Conservation (phyloP, 2,329 filamentous ascomycete genomes). For the Chaetomium globosum region DNA sequence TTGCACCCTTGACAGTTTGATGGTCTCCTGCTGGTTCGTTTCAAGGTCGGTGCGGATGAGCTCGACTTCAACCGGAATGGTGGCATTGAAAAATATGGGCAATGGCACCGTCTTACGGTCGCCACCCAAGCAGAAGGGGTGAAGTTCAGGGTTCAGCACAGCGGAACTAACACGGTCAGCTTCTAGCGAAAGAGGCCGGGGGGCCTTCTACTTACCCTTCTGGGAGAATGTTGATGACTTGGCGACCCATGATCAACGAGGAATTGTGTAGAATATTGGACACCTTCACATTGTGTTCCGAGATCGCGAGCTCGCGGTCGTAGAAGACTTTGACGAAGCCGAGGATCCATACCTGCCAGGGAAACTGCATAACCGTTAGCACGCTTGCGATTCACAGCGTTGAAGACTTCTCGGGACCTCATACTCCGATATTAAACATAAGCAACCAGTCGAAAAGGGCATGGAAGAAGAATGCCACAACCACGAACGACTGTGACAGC, state of each 20-base stretch:
- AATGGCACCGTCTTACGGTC: slow-evolving; percentile 64
- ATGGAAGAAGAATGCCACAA: slow-evolving; percentile 71
- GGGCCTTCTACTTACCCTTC: slow-evolving; percentile 65
- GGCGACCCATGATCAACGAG: slow-evolving; percentile 90
- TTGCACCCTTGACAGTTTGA: slow-evolving; percentile 73
- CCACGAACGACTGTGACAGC: slow-evolving; percentile 75
- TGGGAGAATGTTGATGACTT: slow-evolving; percentile 96
- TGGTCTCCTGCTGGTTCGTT: slow-evolving; percentile 75
- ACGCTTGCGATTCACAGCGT: background rate
- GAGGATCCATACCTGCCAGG: slow-evolving; percentile 72
- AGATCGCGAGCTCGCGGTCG: slow-evolving; percentile 89
- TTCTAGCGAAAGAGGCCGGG: background rate
- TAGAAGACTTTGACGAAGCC: slow-evolving; percentile 79
- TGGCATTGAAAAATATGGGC: slow-evolving; percentile 92
- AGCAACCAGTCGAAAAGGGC: slow-evolving; percentile 76
- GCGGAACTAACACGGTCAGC: slow-evolving; percentile 64
- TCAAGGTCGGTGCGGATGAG: slow-evolving; percentile 85
- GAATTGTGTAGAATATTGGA: slow-evolving; percentile 86
- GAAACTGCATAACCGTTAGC: slow-evolving; percentile 55
- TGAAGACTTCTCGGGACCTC: slow-evolving; percentile 35
- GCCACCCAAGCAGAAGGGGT: slow-evolving; percentile 78
- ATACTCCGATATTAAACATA: slow-evolving; percentile 86
- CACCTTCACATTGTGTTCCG: slow-evolving; percentile 89
- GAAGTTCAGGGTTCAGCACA: slow-evolving; percentile 77
- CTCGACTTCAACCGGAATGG: slow-evolving; percentile 84